Conservation (phyloP, 2,329 filamentous ascomycete genomes). For the Teratosphaeria nubilosa region DNA sequence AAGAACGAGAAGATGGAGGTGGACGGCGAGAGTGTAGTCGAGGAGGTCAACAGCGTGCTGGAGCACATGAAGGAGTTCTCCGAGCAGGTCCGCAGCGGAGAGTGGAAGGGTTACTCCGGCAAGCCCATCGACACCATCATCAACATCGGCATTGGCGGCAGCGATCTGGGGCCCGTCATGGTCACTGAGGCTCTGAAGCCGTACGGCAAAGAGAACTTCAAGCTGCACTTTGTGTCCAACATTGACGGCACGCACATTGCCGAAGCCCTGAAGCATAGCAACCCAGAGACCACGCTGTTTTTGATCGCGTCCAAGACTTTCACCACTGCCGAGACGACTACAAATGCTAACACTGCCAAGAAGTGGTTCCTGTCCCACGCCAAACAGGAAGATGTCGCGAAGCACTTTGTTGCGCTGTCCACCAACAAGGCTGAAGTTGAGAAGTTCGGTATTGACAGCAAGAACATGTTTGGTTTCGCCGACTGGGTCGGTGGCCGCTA, state of each 20-base stretch:
- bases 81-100: constrained; percentile 82
- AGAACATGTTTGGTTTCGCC: constrained; percentile 99
- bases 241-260: constrained; percentile 98
- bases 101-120: constrained; percentile 95
- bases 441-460: constrained; percentile 96
- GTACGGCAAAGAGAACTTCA: constrained; percentile 78
- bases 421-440: constrained; percentile 92
- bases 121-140: constrained; percentile 95
- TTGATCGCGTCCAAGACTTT: constrained; percentile 98
- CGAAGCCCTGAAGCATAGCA: constrained; percentile 76
- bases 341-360: constrained; percentile 96
- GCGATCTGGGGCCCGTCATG: constrained; percentile 97
- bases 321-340: constrained; percentile 93
- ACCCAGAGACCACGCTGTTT: constrained; percentile 98
- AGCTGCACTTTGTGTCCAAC: constrained; percentile 97
- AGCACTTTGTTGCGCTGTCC: constrained; percentile 96
- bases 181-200: constrained; percentile 95
- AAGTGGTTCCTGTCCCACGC: constrained; percentile 83
- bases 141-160: constrained; percentile 97
- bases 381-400: constrained; percentile 76
- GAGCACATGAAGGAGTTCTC: constrained; percentile 98
- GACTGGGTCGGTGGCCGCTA: constrained; percentile 98
- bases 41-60: constrained; percentile 81
- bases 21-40: constrained; percentile 85
- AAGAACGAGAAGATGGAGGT: constrained; percentile 73